Conservation (phyloP, 2,329 filamentous ascomycete genomes). For the Talaromyces sp. region DNA sequence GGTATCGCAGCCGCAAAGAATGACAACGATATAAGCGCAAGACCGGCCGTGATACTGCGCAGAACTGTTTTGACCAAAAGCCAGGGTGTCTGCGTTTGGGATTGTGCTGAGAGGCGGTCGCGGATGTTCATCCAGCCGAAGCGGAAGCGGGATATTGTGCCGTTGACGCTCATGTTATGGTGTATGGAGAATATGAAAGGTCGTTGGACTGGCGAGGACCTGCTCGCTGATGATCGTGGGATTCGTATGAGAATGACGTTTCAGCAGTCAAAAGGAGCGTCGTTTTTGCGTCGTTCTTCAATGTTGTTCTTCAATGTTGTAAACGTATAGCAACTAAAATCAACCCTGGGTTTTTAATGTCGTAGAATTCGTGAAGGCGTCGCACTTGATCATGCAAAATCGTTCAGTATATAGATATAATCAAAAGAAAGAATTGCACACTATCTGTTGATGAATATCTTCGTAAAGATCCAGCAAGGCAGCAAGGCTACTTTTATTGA, state of each 20-base stretch:
- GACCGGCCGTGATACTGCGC: slow-evolving; percentile 22
- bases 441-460: not conserved
- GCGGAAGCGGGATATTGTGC: slow-evolving; percentile 12
- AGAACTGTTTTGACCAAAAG: slow-evolving; percentile 22
- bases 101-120: slow-evolving; percentile 10
- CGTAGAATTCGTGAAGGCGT: not conserved
- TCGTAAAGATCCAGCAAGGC: not conserved
- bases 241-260: not conserved
- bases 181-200: too few species aligned
- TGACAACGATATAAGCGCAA: slow-evolving; percentile 26
- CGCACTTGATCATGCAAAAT: not conserved
- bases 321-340: not conserved
- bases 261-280: not conserved
- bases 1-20: slow-evolving; percentile 29
- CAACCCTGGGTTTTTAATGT: not conserved
- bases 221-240: not conserved
- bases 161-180: not conserved
- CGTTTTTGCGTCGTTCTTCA: too few species aligned
- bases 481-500: not conserved
- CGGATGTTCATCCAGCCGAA: slow-evolving; percentile 14
- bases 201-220: not conserved
- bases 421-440: not conserved
- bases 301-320: not conserved
- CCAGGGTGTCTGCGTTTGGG: slow-evolving; percentile 2
- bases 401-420: not conserved